Conservation (phyloP, 768 basidiomycete genomes). For the Boletales sp. region DNA sequence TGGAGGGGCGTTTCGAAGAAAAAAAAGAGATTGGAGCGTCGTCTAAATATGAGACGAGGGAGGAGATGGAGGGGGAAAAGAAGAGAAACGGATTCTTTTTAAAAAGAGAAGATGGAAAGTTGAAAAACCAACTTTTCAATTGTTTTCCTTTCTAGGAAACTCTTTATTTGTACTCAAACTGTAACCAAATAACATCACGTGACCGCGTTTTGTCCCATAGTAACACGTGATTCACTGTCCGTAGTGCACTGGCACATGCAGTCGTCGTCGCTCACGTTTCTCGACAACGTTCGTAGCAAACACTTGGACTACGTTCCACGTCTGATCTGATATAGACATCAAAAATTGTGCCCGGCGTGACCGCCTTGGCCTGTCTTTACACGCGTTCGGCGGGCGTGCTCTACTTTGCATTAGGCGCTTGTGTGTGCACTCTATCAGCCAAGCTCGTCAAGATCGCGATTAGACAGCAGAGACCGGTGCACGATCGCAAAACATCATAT, state of each 20-base stretch:
- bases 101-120: constrained; percentile 14
- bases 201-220: constrained; percentile 25
- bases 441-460: constrained; percentile 60
- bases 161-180: constrained; percentile 26
- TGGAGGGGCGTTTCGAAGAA: not conserved
- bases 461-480: constrained; percentile 59
- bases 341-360: constrained; percentile 48
- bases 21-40: not conserved
- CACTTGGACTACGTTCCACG: not conserved
- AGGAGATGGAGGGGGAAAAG: constrained; percentile 10
- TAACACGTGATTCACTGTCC: constrained; percentile 4
- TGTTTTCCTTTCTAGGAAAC: constrained; percentile 25
- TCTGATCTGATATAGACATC: constrained; percentile 48
- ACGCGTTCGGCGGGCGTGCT: constrained; percentile 59
- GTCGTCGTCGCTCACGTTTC: constrained; percentile 27
- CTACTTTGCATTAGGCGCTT: constrained; percentile 58
- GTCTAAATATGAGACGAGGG: constrained; percentile 17
- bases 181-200: constrained; percentile 31
- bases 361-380: constrained; percentile 48
- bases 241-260: not conserved
- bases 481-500: constrained; percentile 52
- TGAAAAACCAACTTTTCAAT: constrained; percentile 26
- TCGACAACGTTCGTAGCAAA: constrained; percentile 30
- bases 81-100: constrained; percentile 11
- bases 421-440: constrained; percentile 53